Evolutionary conservation across 1,139 yeast genomes (phyloP).

Genomic region (Taphrina deformans): DNA sequence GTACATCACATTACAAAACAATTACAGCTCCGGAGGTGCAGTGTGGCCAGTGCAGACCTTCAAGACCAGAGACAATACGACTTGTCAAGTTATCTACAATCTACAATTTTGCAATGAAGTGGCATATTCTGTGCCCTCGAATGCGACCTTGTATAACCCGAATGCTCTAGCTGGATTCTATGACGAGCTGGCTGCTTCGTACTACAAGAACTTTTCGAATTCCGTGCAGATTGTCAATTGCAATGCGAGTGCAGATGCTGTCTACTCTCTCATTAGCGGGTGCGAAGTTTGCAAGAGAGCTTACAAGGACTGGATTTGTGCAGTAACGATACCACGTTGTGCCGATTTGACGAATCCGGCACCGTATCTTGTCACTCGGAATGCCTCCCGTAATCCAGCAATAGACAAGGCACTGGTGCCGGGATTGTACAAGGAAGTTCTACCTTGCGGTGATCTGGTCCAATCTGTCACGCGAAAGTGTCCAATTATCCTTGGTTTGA

Average conservation of each 20-base stretch:
- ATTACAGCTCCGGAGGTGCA: conserved; percentile 54
- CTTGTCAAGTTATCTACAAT: conserved; percentile 74
- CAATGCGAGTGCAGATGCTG: conserved; percentile 65
- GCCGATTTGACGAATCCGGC: conserved; percentile 45
- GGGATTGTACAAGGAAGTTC: conserved; percentile 67
- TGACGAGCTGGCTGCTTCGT: conserved; percentile 60
- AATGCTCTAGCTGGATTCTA: conserved; percentile 51
- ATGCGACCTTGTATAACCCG: conserved; percentile 44
- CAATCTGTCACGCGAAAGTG: conserved; percentile 77
- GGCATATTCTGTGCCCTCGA: conserved; percentile 84
- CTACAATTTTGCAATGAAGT: conserved; percentile 76
- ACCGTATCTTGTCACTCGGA: conserved; percentile 45
- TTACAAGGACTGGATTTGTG: conserved; percentile 86
- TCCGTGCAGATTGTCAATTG: conserved; percentile 79
- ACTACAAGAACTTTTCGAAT: conserved; percentile 67
- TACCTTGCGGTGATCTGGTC: conserved; percentile 85
- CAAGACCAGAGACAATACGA: conserved; percentile 54
- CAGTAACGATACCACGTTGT: conserved; percentile 89
- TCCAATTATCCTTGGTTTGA: conserved; percentile 71
- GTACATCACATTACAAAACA: conserved; percentile 57
- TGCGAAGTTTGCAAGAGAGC: conserved; percentile 72
- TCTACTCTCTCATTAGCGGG: conserved; percentile 66
- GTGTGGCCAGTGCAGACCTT: conserved; percentile 62
- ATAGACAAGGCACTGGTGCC: conserved; percentile 59
- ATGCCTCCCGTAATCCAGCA: conserved; percentile 58